A percentile compares a stretch with the other conserved stretches of the same genome.
Conservation (phyloP, 108 stramenopile genomes). For the Discostella stelligeroides region DNA sequence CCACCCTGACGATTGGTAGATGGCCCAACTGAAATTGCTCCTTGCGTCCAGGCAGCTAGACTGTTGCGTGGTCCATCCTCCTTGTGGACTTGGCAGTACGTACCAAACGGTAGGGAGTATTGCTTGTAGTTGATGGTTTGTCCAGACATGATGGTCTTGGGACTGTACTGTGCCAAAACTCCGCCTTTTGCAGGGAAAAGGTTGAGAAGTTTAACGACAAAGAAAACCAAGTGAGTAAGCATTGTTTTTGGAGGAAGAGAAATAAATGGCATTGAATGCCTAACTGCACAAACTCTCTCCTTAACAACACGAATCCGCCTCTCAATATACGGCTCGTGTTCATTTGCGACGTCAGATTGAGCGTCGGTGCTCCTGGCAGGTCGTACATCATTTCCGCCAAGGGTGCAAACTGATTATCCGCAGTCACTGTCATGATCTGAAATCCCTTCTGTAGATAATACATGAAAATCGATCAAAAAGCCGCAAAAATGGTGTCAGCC, state of each 20-base stretch:
- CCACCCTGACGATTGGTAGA: slow-evolving; percentile 8
- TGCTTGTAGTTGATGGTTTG: background rate
- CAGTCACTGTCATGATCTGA: background rate
- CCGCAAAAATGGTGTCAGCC: background rate
- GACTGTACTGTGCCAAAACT: slow-evolving; percentile 41
- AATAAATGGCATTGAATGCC: slow-evolving; percentile 39
- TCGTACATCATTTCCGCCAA: too few relatives aligned
- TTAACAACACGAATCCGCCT: slow-evolving; percentile 33
- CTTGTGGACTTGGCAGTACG: background rate
- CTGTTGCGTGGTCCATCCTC: slow-evolving; percentile 10
- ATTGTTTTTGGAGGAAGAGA: slow-evolving; percentile 16
- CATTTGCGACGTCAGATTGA: background rate
- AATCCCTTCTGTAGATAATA: background rate
- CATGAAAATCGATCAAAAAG: background rate
- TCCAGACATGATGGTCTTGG: slow-evolving; percentile 13
- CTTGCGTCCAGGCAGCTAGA: background rate
- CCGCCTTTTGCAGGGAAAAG: slow-evolving; percentile 38
- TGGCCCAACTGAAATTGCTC: slow-evolving; percentile 7
- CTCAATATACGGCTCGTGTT: slow-evolving; percentile 1
- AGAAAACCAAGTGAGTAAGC: slow-evolving; percentile 20
- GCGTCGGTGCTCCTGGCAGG: background rate
- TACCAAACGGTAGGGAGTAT: background rate
- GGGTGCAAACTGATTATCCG: too few relatives aligned
- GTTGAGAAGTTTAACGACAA: slow-evolving; percentile 30
- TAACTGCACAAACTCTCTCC: slow-evolving; percentile 36